Percentiles rank a stretch among this genome's conserved stretches.
phyloP scores from a whole-genome alignment of 176 grass and related monocot genomes.

The Cenchrus americanus region DNA sequence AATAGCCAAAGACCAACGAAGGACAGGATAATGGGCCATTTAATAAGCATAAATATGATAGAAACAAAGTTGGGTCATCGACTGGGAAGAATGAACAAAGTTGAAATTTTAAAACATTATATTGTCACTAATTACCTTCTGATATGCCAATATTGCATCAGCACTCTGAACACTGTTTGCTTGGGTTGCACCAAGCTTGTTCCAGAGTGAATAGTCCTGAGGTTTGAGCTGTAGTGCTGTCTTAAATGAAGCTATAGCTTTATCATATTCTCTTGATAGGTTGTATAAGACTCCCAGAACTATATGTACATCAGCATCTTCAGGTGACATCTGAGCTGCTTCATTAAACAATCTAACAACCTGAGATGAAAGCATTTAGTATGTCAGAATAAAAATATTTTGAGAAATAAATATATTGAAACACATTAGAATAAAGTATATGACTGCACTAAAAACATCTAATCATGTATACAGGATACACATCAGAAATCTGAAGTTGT shows the following conservation, averaged over 20 bases:
- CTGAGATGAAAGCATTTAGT: constrained; percentile 53
- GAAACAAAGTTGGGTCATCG: background rate
- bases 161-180: constrained; percentile 96
- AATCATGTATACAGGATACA: constrained; percentile 11
- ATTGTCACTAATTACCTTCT: constrained; percentile 66
- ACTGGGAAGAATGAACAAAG: constrained; percentile 6
- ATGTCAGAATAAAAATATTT: constrained; percentile 33
- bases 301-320: constrained; percentile 98
- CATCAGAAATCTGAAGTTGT: constrained; percentile 37
- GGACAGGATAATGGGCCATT: background rate
- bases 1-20: constrained; percentile 21
- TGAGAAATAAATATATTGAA: constrained; percentile 5
- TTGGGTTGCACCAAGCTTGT: constrained; percentile 99
- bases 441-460: constrained; percentile 5
- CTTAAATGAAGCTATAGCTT: constrained; percentile 89
- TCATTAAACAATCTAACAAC: constrained; percentile 91
- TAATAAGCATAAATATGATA: background rate
- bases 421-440: constrained; percentile 14
- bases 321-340: constrained; percentile 89
- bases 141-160: constrained; percentile 94
- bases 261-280: constrained; percentile 98
- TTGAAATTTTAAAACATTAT: constrained; percentile 8
- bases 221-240: constrained; percentile 85
- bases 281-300: constrained; percentile 97
- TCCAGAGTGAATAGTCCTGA: constrained; percentile 97